phyloP scores from a whole-genome alignment of 2,329 filamentous ascomycete species.

The Ophiostoma populinum region DNA sequence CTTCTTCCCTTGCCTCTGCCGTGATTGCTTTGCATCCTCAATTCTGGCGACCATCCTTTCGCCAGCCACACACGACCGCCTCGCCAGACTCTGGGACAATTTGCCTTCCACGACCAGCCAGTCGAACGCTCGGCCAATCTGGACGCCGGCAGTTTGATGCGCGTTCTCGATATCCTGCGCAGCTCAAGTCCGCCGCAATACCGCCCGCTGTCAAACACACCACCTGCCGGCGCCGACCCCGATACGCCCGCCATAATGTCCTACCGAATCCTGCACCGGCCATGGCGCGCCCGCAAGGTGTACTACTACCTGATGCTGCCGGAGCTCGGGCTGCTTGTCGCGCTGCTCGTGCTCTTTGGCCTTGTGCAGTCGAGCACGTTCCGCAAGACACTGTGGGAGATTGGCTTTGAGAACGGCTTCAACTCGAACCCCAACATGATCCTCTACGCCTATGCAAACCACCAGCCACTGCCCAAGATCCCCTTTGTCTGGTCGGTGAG shows the following conservation, averaged over 20 bases:
- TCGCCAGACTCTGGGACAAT: no score
- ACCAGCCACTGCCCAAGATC: constrained; percentile 39
- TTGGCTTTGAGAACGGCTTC: constrained; percentile 52
- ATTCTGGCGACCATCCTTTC: no score
- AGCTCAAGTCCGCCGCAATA: no score
- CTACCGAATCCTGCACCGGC: constrained; percentile 40
- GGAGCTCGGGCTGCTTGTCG: constrained; percentile 49
- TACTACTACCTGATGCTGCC: constrained; percentile 46
- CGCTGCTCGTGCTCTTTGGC: constrained; percentile 51
- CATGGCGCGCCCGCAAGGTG: constrained; percentile 38
- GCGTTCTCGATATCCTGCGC: no score
- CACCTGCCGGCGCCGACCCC: no score
- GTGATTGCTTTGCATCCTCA: no score
- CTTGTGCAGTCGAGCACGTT: constrained; percentile 59
- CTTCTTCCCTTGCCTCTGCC: no score
- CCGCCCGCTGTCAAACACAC: no score
- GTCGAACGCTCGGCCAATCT: no score
- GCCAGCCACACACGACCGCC: no score
- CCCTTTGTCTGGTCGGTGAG: constrained; percentile 58
- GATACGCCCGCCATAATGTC: constrained; percentile 15
- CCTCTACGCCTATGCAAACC: constrained; percentile 58
- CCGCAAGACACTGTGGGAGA: constrained; percentile 53
- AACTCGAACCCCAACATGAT: constrained; percentile 57
- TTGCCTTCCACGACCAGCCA: no score
- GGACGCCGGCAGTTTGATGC: no score